Evolutionary conservation across 345 rosid species (phyloP).

Genomic region (rapeseed (Brassica napus)): DNA sequence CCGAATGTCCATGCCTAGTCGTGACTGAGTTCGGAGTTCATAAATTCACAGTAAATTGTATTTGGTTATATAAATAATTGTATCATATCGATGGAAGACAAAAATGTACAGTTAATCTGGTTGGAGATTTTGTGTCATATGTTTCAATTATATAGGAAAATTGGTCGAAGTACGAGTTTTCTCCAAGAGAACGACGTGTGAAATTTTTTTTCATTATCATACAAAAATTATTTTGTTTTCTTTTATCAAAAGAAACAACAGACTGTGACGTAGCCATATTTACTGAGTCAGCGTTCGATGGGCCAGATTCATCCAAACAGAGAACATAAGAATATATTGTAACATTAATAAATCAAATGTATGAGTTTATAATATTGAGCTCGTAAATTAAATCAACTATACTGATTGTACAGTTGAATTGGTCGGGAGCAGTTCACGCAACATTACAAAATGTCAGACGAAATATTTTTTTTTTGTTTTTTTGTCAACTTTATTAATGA

Average conservation of each 20-base stretch:
- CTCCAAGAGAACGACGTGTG: conserved; percentile 1
- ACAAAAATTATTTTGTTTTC: not conserved
- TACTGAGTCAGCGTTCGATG: conserved; percentile 13
- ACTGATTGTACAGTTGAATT: conserved; percentile 2
- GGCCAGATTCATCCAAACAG: conserved; percentile 5
- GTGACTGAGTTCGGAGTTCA: not conserved
- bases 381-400: conserved; percentile 19
- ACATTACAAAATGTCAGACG: conserved; percentile 26
- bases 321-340: not conserved
- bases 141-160: not conserved
- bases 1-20: too few relatives aligned
- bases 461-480: not conserved
- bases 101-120: conserved; percentile 27
- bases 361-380: not conserved
- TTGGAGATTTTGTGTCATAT: conserved; percentile 26
- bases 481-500: too few relatives aligned
- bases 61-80: not conserved
- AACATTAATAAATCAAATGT: not conserved
- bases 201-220: not conserved
- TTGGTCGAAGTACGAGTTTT: not conserved
- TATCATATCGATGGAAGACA: conserved; percentile 17
- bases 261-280: conserved; percentile 5
- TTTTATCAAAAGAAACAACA: not conserved
- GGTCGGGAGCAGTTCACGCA: conserved; percentile 21
- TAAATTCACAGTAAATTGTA: not conserved